A percentile compares a stretch with the other conserved stretches of the same genome.
Evolutionary conservation across 139 green algal genomes (phyloP).

Genomic region (Volvox reticuliferus): DNA sequence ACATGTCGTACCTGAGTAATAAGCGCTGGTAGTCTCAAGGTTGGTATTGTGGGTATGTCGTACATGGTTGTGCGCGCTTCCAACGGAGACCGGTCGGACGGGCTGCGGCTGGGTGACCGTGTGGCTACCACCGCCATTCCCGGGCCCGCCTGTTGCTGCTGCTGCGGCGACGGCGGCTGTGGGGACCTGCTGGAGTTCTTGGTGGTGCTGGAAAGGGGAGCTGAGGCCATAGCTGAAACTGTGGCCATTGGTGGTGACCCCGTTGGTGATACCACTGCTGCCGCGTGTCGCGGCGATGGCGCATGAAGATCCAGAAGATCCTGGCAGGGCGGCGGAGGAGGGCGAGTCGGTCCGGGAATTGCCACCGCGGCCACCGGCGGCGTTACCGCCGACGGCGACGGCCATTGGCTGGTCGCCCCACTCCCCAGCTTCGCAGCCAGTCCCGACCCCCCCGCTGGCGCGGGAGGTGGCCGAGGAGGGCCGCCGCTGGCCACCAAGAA

Average conservation of each 20-base stretch:
- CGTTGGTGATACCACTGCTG: too few relatives aligned
- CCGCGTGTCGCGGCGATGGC: background rate
- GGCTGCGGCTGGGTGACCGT: background rate
- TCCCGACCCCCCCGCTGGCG: background rate
- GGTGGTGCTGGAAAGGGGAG: conserved; percentile 7
- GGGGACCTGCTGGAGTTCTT: background rate
- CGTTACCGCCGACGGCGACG: background rate
- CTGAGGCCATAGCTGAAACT: background rate
- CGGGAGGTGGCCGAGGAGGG: conserved; percentile 35
- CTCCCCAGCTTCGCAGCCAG: background rate
- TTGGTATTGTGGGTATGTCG: background rate
- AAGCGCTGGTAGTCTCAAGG: conserved; percentile 13
- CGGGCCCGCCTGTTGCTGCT: background rate
- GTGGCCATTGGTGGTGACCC: background rate
- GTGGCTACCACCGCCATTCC: background rate
- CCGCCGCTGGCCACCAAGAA: conserved; percentile 14
- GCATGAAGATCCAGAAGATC: background rate
- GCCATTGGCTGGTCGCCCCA: background rate
- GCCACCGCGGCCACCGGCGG: background rate
- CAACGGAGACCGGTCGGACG: background rate
- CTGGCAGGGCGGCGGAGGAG: background rate
- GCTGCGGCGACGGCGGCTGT: background rate
- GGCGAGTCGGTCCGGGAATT: background rate
- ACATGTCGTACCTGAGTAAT: background rate
- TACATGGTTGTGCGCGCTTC: conserved; percentile 39